These are phyloP conservation scores for Coccomyxa subellipsoidea DNA, from an alignment of 163 green algal species.

Conservation along the genomic window DNA sequence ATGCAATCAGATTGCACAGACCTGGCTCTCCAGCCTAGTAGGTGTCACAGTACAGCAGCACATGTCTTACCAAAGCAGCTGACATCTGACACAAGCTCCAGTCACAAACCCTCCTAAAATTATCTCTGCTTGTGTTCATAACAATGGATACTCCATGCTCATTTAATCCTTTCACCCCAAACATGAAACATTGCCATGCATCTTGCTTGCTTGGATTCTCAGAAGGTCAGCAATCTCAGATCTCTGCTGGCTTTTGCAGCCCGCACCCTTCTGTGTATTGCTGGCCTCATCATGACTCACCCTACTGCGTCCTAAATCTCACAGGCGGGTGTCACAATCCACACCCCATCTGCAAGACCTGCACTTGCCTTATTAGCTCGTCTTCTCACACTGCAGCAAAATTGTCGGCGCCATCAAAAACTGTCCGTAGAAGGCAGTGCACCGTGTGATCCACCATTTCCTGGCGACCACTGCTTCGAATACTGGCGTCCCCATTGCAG, in stretches of 20 bases:
- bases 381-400: not conserved
- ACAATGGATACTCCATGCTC: too few relatives aligned
- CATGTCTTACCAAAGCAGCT: not conserved
- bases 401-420: not conserved
- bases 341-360: not conserved
- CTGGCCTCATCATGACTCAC: not conserved
- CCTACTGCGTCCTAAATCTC: not conserved
- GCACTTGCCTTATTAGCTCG: not conserved
- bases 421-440: not conserved
- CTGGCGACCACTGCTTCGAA: not conserved
- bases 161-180: too few relatives aligned
- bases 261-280: not conserved
- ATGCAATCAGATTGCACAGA: too few relatives aligned
- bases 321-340: not conserved
- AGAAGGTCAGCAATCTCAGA: not conserved
- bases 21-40: not conserved
- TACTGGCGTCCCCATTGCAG: not conserved
- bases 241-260: not conserved
- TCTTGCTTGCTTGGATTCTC: too few relatives aligned
- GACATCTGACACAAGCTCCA: not conserved
- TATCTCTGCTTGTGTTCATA: too few relatives aligned
- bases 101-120: too few relatives aligned
- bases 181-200: too few relatives aligned
- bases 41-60: not conserved
- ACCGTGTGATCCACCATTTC: not conserved